Base-by-base conservation (phyloP, 2,329 filamentous ascomycete genomes). In the Lachnellula arida region DNA sequence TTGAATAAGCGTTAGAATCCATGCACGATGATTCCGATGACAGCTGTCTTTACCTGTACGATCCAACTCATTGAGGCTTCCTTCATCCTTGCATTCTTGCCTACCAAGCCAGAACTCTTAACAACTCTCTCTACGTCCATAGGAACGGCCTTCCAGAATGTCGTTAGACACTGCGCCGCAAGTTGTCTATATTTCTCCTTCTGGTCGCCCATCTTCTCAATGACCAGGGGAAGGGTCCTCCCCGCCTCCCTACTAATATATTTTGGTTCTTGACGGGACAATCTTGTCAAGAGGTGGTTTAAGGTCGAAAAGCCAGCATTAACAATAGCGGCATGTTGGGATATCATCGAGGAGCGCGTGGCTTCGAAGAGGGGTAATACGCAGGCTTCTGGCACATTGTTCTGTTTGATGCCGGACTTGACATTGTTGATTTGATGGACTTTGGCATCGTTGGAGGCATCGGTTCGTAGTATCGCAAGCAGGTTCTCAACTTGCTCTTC, bases 381-480 rank as follows among this genome's bases (percentile, higher is more conserved):
- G 66, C 80, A 82, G 53, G 74, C 73, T 63, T 95, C 90, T 58
- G 91, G 90, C 46, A 96, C 89, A 75, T 91, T 91, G 70, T 89
- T 87, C 73, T 96, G 91, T 73, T 96, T 96, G 78, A 96, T 96
- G 71, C 85, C 83, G 44, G 89, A 91, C 74, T 96, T 96, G 73
- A 92, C 78, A 66, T 77, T 79, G 57, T 85, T 89, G 65, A 96
- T 82, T 53, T 82, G 81, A 61, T 83, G 78, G 61, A 91, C 80
- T 70, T 91, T 91, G 51, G 79, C 74, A 66, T 92, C 88, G 65
- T 89, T 77, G 49, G 84, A 79, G 39, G 81, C 79, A 65, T 89
- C 87, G 64, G 82, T 81, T 71, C 75, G 76, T 53, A 84, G 72
- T 58, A 82, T 73, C 46, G 74, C 72, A 60, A 77, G 66, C 61